These are phyloP conservation scores for Ramalina intermedia DNA, from an alignment of 495 filamentous ascomycete species.

Conservation along the genomic window DNA sequence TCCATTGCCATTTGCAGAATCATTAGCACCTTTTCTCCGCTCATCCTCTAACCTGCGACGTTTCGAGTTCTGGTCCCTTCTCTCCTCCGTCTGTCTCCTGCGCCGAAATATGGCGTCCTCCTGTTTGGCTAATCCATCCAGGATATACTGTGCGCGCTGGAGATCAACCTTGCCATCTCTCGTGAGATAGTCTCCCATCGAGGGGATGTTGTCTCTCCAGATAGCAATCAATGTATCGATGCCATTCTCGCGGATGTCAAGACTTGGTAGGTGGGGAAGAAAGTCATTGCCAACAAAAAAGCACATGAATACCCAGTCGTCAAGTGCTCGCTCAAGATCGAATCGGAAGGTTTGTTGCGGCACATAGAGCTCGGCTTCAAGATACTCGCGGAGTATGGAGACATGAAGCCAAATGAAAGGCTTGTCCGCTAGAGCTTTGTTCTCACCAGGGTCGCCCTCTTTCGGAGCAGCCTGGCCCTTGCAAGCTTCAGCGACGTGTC, in stretches of 20 bases:
- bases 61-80: constrained; percentile 61
- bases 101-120: constrained; percentile 89
- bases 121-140: constrained; percentile 81
- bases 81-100: constrained; percentile 67
- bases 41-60: constrained; percentile 57
- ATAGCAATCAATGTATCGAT: constrained; percentile 93
- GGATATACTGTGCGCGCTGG: constrained; percentile 71
- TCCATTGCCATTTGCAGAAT: constrained; percentile 7
- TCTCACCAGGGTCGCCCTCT: constrained; percentile 68
- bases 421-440: constrained; percentile 51
- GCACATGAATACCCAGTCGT: constrained; percentile 99
- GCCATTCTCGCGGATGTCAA: constrained; percentile 93
- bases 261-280: constrained; percentile 84
- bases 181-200: constrained; percentile 90
- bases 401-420: constrained; percentile 99
- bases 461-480: constrained; percentile 72
- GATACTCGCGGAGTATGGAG: constrained; percentile 78
- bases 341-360: constrained; percentile 65
- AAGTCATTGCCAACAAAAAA: constrained; percentile 99
- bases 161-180: constrained; percentile 88
- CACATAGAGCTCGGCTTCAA: constrained; percentile 75
- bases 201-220: constrained; percentile 82
- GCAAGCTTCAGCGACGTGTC: constrained; percentile 75
- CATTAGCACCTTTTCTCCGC: constrained; percentile 34
- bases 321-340: constrained; percentile 88